phyloP scores from a whole-genome alignment of 345 rosid genomes.

The Moricandia arvensis region DNA sequence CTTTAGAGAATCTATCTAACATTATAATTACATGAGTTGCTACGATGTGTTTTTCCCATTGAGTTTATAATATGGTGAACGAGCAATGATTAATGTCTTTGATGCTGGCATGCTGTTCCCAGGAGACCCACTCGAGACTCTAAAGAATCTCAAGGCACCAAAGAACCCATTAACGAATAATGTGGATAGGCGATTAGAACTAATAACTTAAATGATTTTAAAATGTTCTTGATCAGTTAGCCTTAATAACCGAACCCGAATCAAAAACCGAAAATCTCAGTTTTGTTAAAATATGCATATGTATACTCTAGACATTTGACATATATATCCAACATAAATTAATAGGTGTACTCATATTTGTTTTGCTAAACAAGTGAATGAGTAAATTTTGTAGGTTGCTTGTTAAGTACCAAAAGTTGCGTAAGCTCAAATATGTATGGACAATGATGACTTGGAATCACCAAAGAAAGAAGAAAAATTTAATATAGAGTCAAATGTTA shows the following conservation, averaged over 20 bases:
- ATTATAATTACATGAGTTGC: no score
- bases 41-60: no score
- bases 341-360: neutral
- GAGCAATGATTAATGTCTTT: neutral
- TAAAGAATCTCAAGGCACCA: neutral
- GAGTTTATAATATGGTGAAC: neutral
- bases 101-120: no score
- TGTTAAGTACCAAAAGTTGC: neutral
- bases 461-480: no score
- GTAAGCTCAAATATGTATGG: neutral
- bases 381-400: neutral
- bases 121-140: neutral
- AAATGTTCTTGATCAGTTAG: neutral
- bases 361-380: neutral
- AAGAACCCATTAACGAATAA: neutral
- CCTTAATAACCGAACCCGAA: neutral
- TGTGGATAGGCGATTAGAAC: neutral
- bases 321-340: neutral
- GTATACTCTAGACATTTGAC: neutral
- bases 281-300: neutral
- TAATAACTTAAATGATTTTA: neutral
- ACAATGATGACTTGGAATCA: neutral
- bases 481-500: neutral
- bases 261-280: neutral
- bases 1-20: no score